Percentiles rank a stretch among this genome's conserved stretches.
Evolutionary conservation across 2,329 filamentous ascomycete genomes (phyloP).

Genomic region (Cercospora sesami): DNA sequence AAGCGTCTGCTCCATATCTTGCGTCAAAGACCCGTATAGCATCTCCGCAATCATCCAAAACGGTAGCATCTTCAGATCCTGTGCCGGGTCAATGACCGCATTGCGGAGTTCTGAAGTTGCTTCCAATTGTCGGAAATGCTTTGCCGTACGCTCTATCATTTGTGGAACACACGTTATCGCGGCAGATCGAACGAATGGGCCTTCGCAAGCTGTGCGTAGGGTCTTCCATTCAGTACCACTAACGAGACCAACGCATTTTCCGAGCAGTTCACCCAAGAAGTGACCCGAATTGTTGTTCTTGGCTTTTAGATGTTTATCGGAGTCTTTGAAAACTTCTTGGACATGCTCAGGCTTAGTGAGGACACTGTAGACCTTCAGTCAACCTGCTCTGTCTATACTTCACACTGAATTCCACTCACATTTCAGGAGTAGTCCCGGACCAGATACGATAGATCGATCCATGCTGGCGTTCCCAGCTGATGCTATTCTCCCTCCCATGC

Average conservation of each 20-base stretch:
- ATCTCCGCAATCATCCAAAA: slow-evolving; percentile 10
- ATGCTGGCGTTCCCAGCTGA: slow-evolving; percentile 1
- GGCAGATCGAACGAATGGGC: slow-evolving; percentile 24
- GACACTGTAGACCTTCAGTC: neutral
- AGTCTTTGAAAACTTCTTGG: slow-evolving; percentile 45
- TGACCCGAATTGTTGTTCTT: slow-evolving; percentile 46
- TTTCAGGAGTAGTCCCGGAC: slow-evolving; percentile 8
- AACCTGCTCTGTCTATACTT: neutral
- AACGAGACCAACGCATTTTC: slow-evolving; percentile 41
- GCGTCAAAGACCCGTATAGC: slow-evolving; percentile 1
- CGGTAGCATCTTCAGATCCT: slow-evolving; percentile 10
- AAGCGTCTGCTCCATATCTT: neutral
- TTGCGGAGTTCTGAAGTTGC: neutral
- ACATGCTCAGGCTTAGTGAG: slow-evolving; percentile 5
- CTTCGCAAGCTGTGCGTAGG: slow-evolving; percentile 32
- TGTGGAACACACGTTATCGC: neutral
- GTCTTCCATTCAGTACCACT: neutral
- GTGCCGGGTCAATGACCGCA: slow-evolving; percentile 4
- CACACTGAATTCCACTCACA: neutral
- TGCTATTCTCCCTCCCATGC: slow-evolving; percentile 32
- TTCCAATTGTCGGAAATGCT: neutral
- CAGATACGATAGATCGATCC: slow-evolving; percentile 13
- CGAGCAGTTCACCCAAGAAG: slow-evolving; percentile 45
- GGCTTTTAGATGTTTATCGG: slow-evolving; percentile 48
- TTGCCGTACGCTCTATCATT: neutral